Conservation (phyloP, 805 yeast genomes). For the Kuraishia capsulata region DNA sequence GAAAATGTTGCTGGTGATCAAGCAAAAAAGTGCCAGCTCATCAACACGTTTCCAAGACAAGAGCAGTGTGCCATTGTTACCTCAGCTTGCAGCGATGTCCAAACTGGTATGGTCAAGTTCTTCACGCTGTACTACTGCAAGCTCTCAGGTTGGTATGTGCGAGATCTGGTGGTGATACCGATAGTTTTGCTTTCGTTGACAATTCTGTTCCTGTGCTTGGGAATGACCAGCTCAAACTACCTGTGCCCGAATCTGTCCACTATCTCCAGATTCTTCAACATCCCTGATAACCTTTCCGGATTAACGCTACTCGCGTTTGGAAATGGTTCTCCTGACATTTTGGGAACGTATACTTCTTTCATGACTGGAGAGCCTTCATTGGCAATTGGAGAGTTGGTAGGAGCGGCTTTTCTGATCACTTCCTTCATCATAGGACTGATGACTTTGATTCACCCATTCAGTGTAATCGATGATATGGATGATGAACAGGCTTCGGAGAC, state of each 20-base stretch:
- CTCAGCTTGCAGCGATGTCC: slow-evolving; percentile 15
- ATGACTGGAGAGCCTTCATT: slow-evolving; percentile 55
- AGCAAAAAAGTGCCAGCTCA: not conserved
- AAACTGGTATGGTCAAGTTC: slow-evolving; percentile 18
- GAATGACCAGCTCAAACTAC: slow-evolving; percentile 76
- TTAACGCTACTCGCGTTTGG: slow-evolving; percentile 86
- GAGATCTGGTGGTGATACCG: slow-evolving; percentile 14
- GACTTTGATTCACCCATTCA: slow-evolving; percentile 57
- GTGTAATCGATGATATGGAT: slow-evolving; percentile 1
- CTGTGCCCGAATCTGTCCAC: slow-evolving; percentile 75
- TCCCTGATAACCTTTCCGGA: slow-evolving; percentile 82
- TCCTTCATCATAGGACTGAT: slow-evolving; percentile 76
- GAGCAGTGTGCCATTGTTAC: slow-evolving; percentile 21
- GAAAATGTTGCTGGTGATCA: no score
- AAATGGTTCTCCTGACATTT: slow-evolving; percentile 86
- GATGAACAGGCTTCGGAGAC: slow-evolving; percentile 3
- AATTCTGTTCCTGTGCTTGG: slow-evolving; percentile 54
- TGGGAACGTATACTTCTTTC: slow-evolving; percentile 79
- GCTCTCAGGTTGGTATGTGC: slow-evolving; percentile 4
- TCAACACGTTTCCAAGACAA: slow-evolving; percentile 10
- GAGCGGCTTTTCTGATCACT: slow-evolving; percentile 78
- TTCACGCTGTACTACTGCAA: slow-evolving; percentile 22
- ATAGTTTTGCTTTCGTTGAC: slow-evolving; percentile 12
- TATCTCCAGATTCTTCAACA: slow-evolving; percentile 50
- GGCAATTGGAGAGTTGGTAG: slow-evolving; percentile 86